Conservation (phyloP, 768 basidiomycete genomes). For the Pleurotus platypus region DNA sequence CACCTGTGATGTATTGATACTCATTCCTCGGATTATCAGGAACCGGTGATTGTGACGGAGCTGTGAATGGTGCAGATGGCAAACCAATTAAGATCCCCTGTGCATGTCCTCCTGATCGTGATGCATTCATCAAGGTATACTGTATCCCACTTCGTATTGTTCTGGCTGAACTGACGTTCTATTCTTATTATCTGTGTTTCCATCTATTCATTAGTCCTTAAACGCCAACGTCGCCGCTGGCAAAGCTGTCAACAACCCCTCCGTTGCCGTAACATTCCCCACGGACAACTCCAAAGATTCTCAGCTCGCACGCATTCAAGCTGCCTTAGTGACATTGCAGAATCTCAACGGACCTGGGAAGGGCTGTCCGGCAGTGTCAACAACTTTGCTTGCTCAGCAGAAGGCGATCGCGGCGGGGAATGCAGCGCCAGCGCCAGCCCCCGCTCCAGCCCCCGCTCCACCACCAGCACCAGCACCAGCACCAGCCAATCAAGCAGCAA, state of each 20-base stretch:
- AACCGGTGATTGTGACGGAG: conserved; percentile 54
- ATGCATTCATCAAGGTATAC: conserved; percentile 47
- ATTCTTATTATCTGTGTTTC: not conserved
- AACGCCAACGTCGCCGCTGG: conserved; percentile 59
- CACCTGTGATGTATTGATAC: not conserved
- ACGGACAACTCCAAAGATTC: conserved; percentile 50
- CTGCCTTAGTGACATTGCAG: conserved; percentile 66
- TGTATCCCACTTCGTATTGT: not conserved
- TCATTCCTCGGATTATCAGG: conserved; percentile 26
- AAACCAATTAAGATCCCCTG: conserved; percentile 61
- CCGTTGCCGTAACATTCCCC: conserved; percentile 58
- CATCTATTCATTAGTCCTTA: conserved; percentile 27
- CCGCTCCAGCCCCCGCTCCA: conserved; percentile 28
- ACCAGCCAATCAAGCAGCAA: conserved; percentile 16
- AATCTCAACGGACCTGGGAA: conserved; percentile 65
- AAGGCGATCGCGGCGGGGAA: conserved; percentile 31
- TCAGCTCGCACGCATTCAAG: conserved; percentile 52
- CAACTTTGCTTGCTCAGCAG: conserved; percentile 50
- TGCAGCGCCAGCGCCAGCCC: conserved; percentile 18
- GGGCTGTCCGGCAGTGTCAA: conserved; percentile 65
- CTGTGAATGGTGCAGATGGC: conserved; percentile 48
- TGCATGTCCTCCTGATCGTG: conserved; percentile 56
- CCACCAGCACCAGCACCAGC: conserved; percentile 13
- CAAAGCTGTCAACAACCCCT: conserved; percentile 62
- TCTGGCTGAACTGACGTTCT: not conserved